A percentile compares a stretch with the other conserved stretches of the same genome.
Evolutionary conservation across 306 rosid genomes (phyloP).

Genomic region (Crotalaria pallida): DNA sequence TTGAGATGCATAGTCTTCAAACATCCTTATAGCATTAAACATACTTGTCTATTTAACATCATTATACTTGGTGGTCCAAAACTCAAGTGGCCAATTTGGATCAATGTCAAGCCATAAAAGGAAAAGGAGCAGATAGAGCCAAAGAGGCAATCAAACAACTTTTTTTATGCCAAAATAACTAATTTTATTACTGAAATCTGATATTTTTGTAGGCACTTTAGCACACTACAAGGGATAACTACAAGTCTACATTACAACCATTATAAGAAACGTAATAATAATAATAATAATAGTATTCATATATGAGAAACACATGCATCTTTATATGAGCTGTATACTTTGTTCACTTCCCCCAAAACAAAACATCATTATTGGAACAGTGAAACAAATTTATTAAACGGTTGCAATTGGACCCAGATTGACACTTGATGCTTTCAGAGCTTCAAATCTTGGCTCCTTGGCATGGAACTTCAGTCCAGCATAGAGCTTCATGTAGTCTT

Average conservation of each 20-base stretch:
- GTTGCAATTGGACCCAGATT: slow-evolving; percentile 58
- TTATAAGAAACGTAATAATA: background rate
- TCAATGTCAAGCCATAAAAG: background rate
- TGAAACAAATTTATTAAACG: slow-evolving; percentile 22
- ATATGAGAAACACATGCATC: background rate
- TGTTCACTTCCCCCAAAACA: background rate
- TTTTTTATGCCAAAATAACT: background rate
- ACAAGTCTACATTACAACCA: background rate
- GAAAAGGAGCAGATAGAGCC: background rate
- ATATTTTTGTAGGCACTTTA: slow-evolving; percentile 7
- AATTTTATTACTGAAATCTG: background rate
- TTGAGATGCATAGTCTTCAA: background rate
- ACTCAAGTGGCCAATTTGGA: slow-evolving; percentile 15
- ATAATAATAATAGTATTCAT: background rate
- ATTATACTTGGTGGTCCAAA: slow-evolving; percentile 22
- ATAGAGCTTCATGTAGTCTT: slow-evolving; percentile 88
- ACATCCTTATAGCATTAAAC: background rate
- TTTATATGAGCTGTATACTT: background rate
- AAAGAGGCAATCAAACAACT: background rate
- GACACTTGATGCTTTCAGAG: slow-evolving; percentile 44
- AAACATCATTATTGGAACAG: background rate
- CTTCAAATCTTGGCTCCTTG: slow-evolving; percentile 88
- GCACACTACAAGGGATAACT: slow-evolving; percentile 3
- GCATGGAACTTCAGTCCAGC: slow-evolving; percentile 64
- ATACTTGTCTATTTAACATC: background rate